These are phyloP conservation scores for Aureobasidium sp. DNA, from an alignment of 2,329 filamentous ascomycete genomes.

Conservation along the genomic window DNA sequence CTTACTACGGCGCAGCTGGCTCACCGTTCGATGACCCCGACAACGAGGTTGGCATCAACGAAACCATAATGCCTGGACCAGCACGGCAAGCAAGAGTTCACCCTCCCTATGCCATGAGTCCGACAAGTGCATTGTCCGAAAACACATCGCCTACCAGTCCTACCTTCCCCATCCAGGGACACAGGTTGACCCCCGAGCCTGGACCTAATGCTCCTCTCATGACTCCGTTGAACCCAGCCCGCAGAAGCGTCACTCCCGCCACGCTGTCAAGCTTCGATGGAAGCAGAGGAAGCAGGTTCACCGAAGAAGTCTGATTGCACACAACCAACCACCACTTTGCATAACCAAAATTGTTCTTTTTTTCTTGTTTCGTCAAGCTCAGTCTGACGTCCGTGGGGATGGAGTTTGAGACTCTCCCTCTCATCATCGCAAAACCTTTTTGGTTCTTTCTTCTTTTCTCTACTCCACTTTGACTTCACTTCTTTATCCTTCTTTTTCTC, in stretches of 20 bases:
- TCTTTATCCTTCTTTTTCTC: not conserved
- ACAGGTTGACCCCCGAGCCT: not conserved
- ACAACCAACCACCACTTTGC: not conserved
- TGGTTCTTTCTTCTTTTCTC: not conserved
- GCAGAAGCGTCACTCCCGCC: conserved; percentile 19
- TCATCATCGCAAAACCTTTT: not conserved
- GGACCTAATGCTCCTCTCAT: conserved; percentile 7
- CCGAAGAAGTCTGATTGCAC: conserved; percentile 21
- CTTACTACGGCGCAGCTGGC: conserved; percentile 33
- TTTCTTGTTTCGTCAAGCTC: not conserved
- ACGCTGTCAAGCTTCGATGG: conserved; percentile 17
- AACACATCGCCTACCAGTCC: conserved; percentile 14
- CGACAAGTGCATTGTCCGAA: conserved; percentile 14
- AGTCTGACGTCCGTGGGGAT: not conserved
- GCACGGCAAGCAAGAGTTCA: conserved; percentile 27
- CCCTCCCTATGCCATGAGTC: conserved; percentile 22
- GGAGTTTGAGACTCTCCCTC: conserved; percentile 1
- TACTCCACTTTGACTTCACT: not conserved
- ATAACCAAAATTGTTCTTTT: not conserved
- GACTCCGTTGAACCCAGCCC: conserved; percentile 15
- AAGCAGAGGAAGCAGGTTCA: conserved; percentile 22
- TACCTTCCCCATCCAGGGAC: conserved; percentile 16
- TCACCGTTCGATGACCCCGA: conserved; percentile 19
- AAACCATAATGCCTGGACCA: conserved; percentile 26
- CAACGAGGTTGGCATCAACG: conserved; percentile 9